These are phyloP conservation scores for Triangularia setosa DNA, from an alignment of 2,329 filamentous ascomycete species.

Conservation along the genomic window DNA sequence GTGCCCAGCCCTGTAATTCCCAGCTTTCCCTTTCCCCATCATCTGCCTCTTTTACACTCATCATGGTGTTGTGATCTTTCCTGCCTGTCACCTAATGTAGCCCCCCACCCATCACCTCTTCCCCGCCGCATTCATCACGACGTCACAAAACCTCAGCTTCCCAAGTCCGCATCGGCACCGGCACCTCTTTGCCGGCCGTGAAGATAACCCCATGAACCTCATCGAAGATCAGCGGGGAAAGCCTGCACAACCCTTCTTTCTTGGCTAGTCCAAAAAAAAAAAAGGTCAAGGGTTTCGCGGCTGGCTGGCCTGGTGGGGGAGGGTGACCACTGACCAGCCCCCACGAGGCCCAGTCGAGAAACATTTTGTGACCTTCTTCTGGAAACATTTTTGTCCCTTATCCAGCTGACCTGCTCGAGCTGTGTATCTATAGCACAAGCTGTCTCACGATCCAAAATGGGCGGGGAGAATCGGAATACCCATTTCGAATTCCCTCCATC, in stretches of 20 bases:
- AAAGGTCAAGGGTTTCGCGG: background rate
- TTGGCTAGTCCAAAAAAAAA: background rate
- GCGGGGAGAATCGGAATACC: background rate
- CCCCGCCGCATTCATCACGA: background rate
- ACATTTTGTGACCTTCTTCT: background rate
- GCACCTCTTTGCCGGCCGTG: background rate
- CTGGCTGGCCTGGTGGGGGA: background rate
- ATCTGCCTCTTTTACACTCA: background rate
- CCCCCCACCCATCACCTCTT: background rate
- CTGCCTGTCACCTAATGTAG: background rate
- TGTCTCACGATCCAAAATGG: background rate
- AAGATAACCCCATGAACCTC: background rate
- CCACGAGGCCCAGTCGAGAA: background rate
- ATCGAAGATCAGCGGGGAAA: background rate
- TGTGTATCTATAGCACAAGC: no score
- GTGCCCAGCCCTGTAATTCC: slow-evolving; percentile 11
- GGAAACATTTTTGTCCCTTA: background rate
- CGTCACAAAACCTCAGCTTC: background rate
- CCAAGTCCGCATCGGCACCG: background rate
- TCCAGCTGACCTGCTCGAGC: background rate
- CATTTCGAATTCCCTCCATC: background rate
- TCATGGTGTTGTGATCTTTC: background rate
- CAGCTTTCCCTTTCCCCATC: slow-evolving; percentile 7
- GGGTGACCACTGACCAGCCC: background rate
- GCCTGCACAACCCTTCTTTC: background rate